Evolutionary conservation across 1,284 basidiomycete genomes (phyloP).

Genomic region (Leccinum griseonigrum): DNA sequence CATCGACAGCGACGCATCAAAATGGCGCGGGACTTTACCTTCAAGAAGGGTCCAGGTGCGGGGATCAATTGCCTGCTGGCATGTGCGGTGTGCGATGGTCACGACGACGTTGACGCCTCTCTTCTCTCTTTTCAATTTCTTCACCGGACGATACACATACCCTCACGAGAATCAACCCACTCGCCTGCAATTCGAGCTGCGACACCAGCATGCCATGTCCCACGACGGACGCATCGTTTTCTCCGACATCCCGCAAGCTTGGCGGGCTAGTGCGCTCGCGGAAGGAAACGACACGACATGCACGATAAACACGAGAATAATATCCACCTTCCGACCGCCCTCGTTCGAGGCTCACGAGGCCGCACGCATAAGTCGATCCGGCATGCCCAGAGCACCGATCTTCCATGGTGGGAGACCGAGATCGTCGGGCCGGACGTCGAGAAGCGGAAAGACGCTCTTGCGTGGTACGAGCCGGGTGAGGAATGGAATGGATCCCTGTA

Average conservation of each 20-base stretch:
- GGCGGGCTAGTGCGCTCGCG: conserved; percentile 1
- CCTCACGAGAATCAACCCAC: conserved; percentile 2
- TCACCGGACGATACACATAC: conserved; percentile 19
- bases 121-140: conserved; percentile 38
- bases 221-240: conserved; percentile 56
- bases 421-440: conserved; percentile 70
- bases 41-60: too few species aligned
- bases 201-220: conserved; percentile 65
- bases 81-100: conserved; percentile 40
- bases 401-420: conserved; percentile 65
- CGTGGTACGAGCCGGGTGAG: conserved; percentile 76
- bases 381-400: conserved; percentile 43
- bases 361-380: conserved; percentile 48
- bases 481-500: conserved; percentile 59
- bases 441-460: conserved; percentile 64
- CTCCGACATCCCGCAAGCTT: conserved; percentile 43
- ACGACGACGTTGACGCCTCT: conserved; percentile 42
- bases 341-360: conserved; percentile 50
- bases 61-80: background rate
- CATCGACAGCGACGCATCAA: too few species aligned
- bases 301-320: conserved; percentile 37
- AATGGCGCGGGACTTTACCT: too few species aligned
- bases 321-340: conserved; percentile 47
- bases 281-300: conserved; percentile 32
- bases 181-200: conserved; percentile 54